These are phyloP conservation scores for Penicillium chermesinum DNA, from an alignment of 495 filamentous ascomycete species.

Conservation along the genomic window DNA sequence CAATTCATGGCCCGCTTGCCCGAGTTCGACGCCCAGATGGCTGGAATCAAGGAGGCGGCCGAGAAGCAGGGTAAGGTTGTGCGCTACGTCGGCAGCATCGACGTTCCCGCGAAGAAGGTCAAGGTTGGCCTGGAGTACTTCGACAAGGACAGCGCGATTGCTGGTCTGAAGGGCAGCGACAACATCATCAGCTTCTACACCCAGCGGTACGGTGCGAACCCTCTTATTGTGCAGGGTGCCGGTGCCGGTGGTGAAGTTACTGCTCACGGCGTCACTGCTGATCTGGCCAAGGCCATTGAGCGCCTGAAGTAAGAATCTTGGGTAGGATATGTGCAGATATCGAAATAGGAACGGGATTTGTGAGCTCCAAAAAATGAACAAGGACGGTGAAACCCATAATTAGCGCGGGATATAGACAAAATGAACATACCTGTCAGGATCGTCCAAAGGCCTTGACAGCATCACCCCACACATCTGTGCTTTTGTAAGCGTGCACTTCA, in stretches of 20 bases:
- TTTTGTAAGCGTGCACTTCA: conserved; percentile 64
- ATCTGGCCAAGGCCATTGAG: conserved; percentile 78
- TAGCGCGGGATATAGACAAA: neutral
- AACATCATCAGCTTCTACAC: conserved; percentile 99
- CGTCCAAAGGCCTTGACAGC: conserved; percentile 56
- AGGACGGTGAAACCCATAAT: conserved; percentile 1
- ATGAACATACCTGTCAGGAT: conserved; percentile 10
- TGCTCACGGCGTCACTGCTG: conserved; percentile 89
- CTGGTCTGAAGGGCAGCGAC: conserved; percentile 89
- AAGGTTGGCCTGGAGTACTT: conserved; percentile 89
- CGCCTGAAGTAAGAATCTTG: conserved; percentile 34
- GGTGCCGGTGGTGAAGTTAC: conserved; percentile 94
- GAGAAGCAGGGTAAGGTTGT: conserved; percentile 87
- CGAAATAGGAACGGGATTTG: too few species aligned
- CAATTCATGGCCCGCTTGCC: conserved; percentile 75
- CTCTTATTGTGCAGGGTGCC: conserved; percentile 89
- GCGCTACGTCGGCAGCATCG: conserved; percentile 88
- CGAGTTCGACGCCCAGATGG: conserved; percentile 79
- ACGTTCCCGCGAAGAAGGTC: conserved; percentile 66
- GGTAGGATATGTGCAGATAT: too few species aligned
- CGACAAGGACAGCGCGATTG: conserved; percentile 77
- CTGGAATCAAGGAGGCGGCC: conserved; percentile 68
- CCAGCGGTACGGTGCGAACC: conserved; percentile 82
- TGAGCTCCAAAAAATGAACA: too few species aligned
- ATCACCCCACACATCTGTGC: conserved; percentile 56